Evolutionary conservation across 2,329 filamentous ascomycete genomes (phyloP).

Genomic region (Exophiala lecanii-corni): DNA sequence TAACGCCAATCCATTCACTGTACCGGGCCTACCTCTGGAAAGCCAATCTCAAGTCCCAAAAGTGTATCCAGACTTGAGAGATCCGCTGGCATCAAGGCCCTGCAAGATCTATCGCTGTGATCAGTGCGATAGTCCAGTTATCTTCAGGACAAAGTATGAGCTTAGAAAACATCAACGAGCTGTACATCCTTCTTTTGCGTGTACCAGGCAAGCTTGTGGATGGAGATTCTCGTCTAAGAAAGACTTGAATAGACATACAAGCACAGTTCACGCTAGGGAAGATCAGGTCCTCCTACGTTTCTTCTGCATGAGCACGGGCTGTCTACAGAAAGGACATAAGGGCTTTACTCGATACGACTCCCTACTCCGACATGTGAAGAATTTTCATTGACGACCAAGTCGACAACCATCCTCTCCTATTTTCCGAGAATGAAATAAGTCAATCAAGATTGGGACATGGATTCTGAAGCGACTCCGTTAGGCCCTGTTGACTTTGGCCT

Average conservation of each 20-base stretch:
- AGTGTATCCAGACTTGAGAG: no score
- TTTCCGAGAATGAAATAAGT: no score
- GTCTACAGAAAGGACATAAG: not conserved
- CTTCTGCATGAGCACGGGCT: not conserved
- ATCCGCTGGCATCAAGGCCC: not conserved
- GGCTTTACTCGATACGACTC: slow-evolving; percentile 2
- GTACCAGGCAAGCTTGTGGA: not conserved
- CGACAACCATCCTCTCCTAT: no score
- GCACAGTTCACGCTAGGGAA: slow-evolving; percentile 4
- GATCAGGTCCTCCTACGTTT: slow-evolving; percentile 1
- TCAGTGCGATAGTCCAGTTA: slow-evolving; percentile 1
- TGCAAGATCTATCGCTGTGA: not conserved
- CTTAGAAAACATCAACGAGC: slow-evolving; percentile 5
- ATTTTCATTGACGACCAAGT: not conserved
- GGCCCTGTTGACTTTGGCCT: no score
- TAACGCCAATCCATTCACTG: not conserved
- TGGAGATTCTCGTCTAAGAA: slow-evolving; percentile 7
- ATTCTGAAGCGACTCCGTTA: no score
- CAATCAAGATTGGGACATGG: no score
- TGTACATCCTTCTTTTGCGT: slow-evolving; percentile 1
- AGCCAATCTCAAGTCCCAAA: no score
- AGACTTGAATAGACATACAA: slow-evolving; percentile 6
- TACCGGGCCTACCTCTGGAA: not conserved
- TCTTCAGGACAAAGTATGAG: slow-evolving; percentile 3
- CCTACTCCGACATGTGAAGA: slow-evolving; percentile 4